phyloP scores from a whole-genome alignment of 371 early-diverging fungal genomes.

The Encephalitozoon cuniculi region DNA sequence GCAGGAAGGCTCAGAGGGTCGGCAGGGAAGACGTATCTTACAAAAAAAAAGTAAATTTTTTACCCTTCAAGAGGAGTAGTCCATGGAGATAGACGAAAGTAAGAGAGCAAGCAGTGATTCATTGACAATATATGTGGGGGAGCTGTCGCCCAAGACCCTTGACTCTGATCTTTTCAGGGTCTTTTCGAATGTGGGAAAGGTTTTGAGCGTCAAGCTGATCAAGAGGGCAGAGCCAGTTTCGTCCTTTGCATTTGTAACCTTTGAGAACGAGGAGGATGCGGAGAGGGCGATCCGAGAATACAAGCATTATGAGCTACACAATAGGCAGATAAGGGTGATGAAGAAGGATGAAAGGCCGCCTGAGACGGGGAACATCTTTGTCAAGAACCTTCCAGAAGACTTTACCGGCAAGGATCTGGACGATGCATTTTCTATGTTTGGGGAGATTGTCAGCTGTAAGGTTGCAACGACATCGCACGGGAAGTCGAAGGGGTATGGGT shows the following conservation, averaged over 20 bases:
- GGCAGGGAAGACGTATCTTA: not conserved
- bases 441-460: conserved; percentile 92
- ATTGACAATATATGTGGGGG: conserved; percentile 53
- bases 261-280: conserved; percentile 48
- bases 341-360: conserved; percentile 33
- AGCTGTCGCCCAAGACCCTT: conserved; percentile 47
- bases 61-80: conserved; percentile 8
- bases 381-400: conserved; percentile 78
- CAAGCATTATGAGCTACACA: conserved; percentile 55
- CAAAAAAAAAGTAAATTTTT: conserved; percentile 8
- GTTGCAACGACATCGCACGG: conserved; percentile 69
- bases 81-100: conserved; percentile 17
- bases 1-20: not conserved
- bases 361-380: conserved; percentile 82
- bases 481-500: conserved; percentile 59
- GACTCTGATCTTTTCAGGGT: conserved; percentile 54
- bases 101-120: not conserved
- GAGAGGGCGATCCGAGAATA: conserved; percentile 45
- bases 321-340: conserved; percentile 50
- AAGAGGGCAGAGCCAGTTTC: conserved; percentile 22
- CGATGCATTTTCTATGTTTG: conserved; percentile 95
- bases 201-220: conserved; percentile 39
- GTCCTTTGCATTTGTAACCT: conserved; percentile 58
- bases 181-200: conserved; percentile 46
- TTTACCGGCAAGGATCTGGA: conserved; percentile 71